Evolutionary conservation across 257 asterid genomes (phyloP).

Genomic region (Thymus quinquecostatus): DNA sequence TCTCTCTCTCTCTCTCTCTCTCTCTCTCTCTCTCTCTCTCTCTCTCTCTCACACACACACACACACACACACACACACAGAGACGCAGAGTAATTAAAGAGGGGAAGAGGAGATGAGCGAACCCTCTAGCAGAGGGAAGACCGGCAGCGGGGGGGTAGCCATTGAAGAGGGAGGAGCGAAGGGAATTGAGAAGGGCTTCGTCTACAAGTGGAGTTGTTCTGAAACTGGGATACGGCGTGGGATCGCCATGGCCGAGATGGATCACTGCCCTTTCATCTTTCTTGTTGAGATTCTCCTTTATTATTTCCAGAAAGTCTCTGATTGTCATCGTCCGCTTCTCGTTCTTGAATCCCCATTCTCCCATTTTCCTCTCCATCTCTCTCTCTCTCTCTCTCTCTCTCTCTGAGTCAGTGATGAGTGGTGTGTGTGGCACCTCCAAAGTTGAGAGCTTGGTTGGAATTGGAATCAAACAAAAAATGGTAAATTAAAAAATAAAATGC

Average conservation of each 20-base stretch:
- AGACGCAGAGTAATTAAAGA: background rate
- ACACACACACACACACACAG: background rate
- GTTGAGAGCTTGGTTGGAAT: background rate
- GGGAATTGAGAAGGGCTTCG: constrained; percentile 52
- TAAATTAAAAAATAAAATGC: too few species aligned
- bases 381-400: background rate
- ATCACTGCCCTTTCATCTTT: constrained; percentile 43
- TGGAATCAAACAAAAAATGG: background rate
- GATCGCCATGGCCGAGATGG: constrained; percentile 74
- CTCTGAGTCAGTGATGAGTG: background rate
- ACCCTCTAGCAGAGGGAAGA: constrained; percentile 55
- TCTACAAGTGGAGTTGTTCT: constrained; percentile 47
- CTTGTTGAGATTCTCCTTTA: constrained; percentile 35
- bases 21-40: background rate
- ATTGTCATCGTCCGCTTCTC: constrained; percentile 45
- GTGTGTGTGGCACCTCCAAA: background rate
- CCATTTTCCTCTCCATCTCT: constrained; percentile 34
- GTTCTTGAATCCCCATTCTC: constrained; percentile 41
- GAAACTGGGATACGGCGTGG: constrained; percentile 59
- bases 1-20: background rate
- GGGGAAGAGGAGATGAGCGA: background rate
- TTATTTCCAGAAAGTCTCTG: constrained; percentile 50
- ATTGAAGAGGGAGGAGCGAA: constrained; percentile 53
- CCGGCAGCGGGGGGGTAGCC: constrained; percentile 51
- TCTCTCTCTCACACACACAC: background rate